These are phyloP conservation scores for Begonia loranthoides DNA, from an alignment of 306 rosid genomes.

Conservation along the genomic window DNA sequence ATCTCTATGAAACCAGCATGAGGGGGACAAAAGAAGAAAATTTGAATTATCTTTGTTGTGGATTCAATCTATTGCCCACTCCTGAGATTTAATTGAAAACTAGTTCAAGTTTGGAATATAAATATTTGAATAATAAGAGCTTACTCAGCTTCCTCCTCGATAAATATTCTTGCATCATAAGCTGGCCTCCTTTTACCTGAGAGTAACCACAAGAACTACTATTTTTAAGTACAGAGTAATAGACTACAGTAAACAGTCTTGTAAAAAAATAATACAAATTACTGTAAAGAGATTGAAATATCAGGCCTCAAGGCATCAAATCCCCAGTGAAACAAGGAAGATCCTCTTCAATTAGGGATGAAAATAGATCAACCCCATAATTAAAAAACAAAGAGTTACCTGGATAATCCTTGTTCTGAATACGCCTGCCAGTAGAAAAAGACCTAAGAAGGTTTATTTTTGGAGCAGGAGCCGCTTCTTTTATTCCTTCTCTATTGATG, in stretches of 20 bases:
- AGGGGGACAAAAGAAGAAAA: not conserved
- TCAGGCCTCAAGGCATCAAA: not conserved
- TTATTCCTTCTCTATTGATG: slow-evolving; percentile 23
- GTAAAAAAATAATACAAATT: too few relatives aligned
- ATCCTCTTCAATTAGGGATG: too few relatives aligned
- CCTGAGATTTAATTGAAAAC: not conserved
- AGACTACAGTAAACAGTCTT: too few relatives aligned
- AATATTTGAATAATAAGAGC: slow-evolving; percentile 11
- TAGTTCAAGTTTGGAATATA: not conserved
- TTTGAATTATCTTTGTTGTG: not conserved
- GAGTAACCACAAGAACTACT: slow-evolving; percentile 4
- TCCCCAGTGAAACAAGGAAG: too few relatives aligned
- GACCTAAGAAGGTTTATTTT: slow-evolving; percentile 17
- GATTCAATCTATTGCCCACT: not conserved
- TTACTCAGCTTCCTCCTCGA: slow-evolving; percentile 98
- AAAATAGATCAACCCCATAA: slow-evolving; percentile 1
- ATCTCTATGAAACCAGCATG: slow-evolving; percentile 7
- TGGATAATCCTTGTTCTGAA: slow-evolving; percentile 21
- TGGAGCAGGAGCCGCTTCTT: slow-evolving; percentile 11
- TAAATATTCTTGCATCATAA: slow-evolving; percentile 35
- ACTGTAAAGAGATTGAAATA: not conserved
- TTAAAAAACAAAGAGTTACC: slow-evolving; percentile 26
- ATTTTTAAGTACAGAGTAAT: too few relatives aligned
- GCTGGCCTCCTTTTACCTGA: slow-evolving; percentile 50
- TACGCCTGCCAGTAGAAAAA: slow-evolving; percentile 17